Percentiles rank a stretch among this genome's conserved stretches.
Conservation (phyloP, 768 basidiomycete genomes). For the Tricholoma hemisulphureum region DNA sequence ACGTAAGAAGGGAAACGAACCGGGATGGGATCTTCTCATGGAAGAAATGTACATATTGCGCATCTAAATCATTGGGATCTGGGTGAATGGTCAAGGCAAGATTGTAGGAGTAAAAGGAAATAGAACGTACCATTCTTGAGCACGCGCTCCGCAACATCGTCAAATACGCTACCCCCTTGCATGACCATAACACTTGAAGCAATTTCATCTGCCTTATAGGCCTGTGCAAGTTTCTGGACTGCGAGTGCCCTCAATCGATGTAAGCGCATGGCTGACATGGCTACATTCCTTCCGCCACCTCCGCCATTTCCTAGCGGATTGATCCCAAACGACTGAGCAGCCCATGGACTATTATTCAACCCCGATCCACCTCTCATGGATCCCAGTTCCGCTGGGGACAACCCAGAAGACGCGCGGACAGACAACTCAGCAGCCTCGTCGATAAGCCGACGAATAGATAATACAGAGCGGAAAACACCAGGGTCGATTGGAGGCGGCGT, state of each 20-base stretch:
- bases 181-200: slow-evolving; percentile 93
- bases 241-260: slow-evolving; percentile 79
- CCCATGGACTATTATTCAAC: slow-evolving; percentile 54
- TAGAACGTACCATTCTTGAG: slow-evolving; percentile 52
- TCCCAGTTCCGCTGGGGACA: slow-evolving; percentile 72
- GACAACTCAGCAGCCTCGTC: slow-evolving; percentile 89
- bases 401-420: slow-evolving; percentile 81
- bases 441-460: slow-evolving; percentile 74
- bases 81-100: background rate
- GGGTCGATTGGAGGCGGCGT: slow-evolving; percentile 88
- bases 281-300: slow-evolving; percentile 65
- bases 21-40: slow-evolving; percentile 94
- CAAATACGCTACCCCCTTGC: slow-evolving; percentile 91
- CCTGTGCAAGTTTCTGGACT: slow-evolving; percentile 82
- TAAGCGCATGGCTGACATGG: slow-evolving; percentile 83
- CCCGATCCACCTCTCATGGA: slow-evolving; percentile 53
- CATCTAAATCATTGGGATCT: slow-evolving; percentile 79
- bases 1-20: slow-evolving; percentile 34
- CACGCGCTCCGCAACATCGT: slow-evolving; percentile 88
- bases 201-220: slow-evolving; percentile 86
- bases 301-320: slow-evolving; percentile 51
- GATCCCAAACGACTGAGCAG: slow-evolving; percentile 62
- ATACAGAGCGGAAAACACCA: slow-evolving; percentile 77
- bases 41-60: slow-evolving; percentile 90
- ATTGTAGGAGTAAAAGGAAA: background rate